These are phyloP conservation scores for Leptodermis oblonga DNA, from an alignment of 257 asterid species.

Conservation along the genomic window DNA sequence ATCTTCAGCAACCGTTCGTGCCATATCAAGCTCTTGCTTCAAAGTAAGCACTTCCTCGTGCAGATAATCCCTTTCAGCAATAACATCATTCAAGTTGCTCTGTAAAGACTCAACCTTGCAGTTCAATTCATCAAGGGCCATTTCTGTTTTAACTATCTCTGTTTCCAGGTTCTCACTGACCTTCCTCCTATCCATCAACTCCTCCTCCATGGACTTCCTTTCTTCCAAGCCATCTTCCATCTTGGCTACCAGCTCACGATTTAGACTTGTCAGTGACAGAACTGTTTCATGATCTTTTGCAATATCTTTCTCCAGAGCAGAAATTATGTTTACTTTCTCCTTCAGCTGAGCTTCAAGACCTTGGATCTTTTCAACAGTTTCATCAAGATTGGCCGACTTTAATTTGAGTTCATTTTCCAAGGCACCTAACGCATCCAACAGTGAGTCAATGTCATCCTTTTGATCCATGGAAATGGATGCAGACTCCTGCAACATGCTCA, in stretches of 20 bases:
- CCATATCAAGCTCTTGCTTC: constrained; percentile 58
- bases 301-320: constrained; percentile 53
- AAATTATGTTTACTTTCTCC: constrained; percentile 46
- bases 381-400: constrained; percentile 51
- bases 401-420: constrained; percentile 47
- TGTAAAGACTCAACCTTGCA: constrained; percentile 47
- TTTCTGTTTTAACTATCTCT: constrained; percentile 60
- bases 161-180: constrained; percentile 50
- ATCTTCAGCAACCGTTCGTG: constrained; percentile 63
- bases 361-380: constrained; percentile 48
- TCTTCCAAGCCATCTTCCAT: constrained; percentile 44
- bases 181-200: constrained; percentile 43
- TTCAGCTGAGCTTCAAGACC: constrained; percentile 52
- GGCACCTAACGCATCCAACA: constrained; percentile 44
- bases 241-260: constrained; percentile 46
- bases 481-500: constrained; percentile 88
- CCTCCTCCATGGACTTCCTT: constrained; percentile 49
- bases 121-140: constrained; percentile 53
- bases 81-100: constrained; percentile 48
- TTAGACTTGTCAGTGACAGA: constrained; percentile 41
- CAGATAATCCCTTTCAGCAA: constrained; percentile 52
- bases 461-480: constrained; percentile 71
- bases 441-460: constrained; percentile 55
- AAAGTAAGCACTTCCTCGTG: constrained; percentile 33
- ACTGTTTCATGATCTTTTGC: constrained; percentile 38